Evolutionary conservation across 2,329 filamentous ascomycete species (phyloP).

Genomic region (Alternaria sp.): DNA sequence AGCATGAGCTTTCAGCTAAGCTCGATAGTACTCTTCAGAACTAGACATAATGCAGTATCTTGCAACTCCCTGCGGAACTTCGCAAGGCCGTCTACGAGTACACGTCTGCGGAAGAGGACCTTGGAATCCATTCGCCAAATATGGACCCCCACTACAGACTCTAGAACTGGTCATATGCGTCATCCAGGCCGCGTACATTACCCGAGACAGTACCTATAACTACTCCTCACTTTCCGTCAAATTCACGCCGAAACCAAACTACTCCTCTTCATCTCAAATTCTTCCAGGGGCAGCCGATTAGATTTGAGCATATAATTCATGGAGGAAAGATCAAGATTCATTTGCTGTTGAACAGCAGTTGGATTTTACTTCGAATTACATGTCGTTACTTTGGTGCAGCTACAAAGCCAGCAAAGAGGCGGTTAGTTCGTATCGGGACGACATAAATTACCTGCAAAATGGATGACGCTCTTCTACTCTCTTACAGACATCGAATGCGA

Average conservation of each 20-base stretch:
- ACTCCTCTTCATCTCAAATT: not conserved
- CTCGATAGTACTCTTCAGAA: not conserved
- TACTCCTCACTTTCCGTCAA: not conserved
- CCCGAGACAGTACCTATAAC: not conserved
- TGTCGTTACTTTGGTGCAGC: not conserved
- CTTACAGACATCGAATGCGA: not conserved
- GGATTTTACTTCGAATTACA: too few species aligned
- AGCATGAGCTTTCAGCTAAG: not conserved
- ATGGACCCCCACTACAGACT: not conserved
- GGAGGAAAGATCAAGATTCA: not conserved
- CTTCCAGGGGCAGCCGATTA: not conserved
- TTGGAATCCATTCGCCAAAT: not conserved
- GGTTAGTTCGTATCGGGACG: not conserved
- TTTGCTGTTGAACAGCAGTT: not conserved
- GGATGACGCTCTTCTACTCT: not conserved
- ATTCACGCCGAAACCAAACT: constrained; percentile 3
- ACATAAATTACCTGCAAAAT: not conserved
- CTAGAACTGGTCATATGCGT: not conserved
- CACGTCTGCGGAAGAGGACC: not conserved
- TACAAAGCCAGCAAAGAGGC: not conserved
- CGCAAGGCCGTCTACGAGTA: constrained; percentile 9
- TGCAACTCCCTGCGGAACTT: constrained; percentile 9
- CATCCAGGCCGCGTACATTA: not conserved
- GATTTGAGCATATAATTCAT: not conserved
- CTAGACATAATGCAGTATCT: constrained; percentile 1